phyloP scores from a whole-genome alignment of 345 rosid genomes.

The Gossypium arboreum region DNA sequence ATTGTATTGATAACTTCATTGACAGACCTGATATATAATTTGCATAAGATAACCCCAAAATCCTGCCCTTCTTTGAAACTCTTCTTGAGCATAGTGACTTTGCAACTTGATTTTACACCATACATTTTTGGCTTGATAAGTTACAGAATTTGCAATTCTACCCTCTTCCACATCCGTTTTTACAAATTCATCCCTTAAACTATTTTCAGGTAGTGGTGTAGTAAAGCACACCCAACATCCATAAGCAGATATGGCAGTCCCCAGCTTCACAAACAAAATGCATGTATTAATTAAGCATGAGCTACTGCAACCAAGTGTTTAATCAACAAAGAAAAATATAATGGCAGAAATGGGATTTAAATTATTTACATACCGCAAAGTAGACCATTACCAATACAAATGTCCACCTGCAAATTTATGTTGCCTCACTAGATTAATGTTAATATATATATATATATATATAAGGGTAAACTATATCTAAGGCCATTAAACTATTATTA shows the following conservation, averaged over 20 bases:
- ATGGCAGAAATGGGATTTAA: neutral
- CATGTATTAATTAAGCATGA: neutral
- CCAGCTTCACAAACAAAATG: slow-evolving; percentile 41
- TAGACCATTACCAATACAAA: slow-evolving; percentile 69
- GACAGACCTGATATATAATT: slow-evolving; percentile 59
- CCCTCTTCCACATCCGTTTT: slow-evolving; percentile 27
- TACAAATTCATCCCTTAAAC: slow-evolving; percentile 18
- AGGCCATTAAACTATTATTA: neutral
- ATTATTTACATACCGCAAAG: slow-evolving; percentile 64
- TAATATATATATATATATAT: too few relatives aligned
- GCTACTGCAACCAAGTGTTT: too few relatives aligned
- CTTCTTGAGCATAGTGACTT: slow-evolving; percentile 37
- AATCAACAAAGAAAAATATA: neutral
- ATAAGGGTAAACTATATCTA: neutral
- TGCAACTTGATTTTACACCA: slow-evolving; percentile 38
- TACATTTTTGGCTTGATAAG: slow-evolving; percentile 16
- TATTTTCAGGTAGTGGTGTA: slow-evolving; percentile 22
- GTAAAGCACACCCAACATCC: slow-evolving; percentile 56
- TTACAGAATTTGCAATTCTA: slow-evolving; percentile 5
- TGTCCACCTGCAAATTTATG: slow-evolving; percentile 72
- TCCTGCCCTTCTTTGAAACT: slow-evolving; percentile 39
- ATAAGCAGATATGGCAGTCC: slow-evolving; percentile 55
- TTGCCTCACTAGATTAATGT: neutral
- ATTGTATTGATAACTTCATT: too few relatives aligned
- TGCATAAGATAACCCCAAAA: slow-evolving; percentile 82